Conservation (phyloP, 805 yeast genomes). For the Sugiyamaella mastotermitis region DNA sequence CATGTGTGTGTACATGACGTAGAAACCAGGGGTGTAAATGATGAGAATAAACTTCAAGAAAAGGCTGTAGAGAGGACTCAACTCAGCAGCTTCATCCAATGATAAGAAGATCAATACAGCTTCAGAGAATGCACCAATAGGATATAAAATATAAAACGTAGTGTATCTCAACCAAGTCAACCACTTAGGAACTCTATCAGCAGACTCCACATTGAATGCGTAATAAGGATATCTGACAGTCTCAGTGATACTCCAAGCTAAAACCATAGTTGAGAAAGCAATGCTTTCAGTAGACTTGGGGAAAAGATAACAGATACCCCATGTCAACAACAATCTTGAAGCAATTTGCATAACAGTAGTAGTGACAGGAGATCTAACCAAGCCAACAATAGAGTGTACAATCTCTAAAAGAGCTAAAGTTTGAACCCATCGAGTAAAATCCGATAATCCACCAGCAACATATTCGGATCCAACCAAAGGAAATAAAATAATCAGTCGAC, state of each 20-base stretch:
- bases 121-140: conserved; percentile 89
- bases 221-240: conserved; percentile 84
- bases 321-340: conserved; percentile 74
- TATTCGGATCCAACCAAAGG: conserved; percentile 56
- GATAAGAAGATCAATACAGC: conserved; percentile 62
- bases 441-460: conserved; percentile 53
- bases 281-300: conserved; percentile 64
- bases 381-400: conserved; percentile 67
- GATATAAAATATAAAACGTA: conserved; percentile 76
- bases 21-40: conserved; percentile 82
- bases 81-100: conserved; percentile 54
- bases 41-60: conserved; percentile 51
- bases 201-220: conserved; percentile 54
- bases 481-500: conserved; percentile 36
- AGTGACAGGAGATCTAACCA: conserved; percentile 76
- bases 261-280: conserved; percentile 48
- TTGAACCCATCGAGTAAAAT: conserved; percentile 62
- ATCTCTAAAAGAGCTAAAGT: conserved; percentile 76
- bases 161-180: conserved; percentile 77
- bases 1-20: conserved; percentile 81
- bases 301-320: conserved; percentile 72
- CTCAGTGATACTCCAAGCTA: conserved; percentile 96
- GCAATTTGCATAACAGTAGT: conserved; percentile 86
- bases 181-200: conserved; percentile 47
- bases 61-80: conserved; percentile 43